Percentiles rank a stretch among this genome's conserved stretches.
phyloP scores from a whole-genome alignment of 768 basidiomycete species.

The Postia placenta region DNA sequence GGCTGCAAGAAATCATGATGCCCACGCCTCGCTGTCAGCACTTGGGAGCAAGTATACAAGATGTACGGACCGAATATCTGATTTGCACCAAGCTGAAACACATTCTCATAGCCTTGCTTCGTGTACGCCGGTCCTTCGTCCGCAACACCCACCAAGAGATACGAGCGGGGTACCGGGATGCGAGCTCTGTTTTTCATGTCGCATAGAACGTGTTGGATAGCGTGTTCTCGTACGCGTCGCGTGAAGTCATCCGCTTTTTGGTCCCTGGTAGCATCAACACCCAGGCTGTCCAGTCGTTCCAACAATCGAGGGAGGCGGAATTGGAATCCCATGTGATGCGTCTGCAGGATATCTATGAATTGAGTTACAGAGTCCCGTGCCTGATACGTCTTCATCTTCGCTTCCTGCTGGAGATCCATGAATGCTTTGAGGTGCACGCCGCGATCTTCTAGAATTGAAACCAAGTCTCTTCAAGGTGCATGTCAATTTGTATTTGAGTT shows the following conservation, averaged over 20 bases:
- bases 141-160: conserved; percentile 72
- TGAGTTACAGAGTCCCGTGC: conserved; percentile 50
- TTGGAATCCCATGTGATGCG: conserved; percentile 36
- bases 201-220: conserved; percentile 59
- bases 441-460: conserved; percentile 75
- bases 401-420: conserved; percentile 50
- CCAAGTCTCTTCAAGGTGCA: conserved; percentile 43
- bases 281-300: conserved; percentile 33
- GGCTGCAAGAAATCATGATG: conserved; percentile 27
- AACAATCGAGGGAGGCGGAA: conserved; percentile 51
- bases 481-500: not conserved
- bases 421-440: conserved; percentile 55
- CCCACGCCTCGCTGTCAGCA: not conserved
- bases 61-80: conserved; percentile 58
- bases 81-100: conserved; percentile 47
- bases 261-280: conserved; percentile 4
- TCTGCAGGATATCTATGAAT: conserved; percentile 42
- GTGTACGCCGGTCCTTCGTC: conserved; percentile 73
- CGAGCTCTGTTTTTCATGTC: conserved; percentile 73
- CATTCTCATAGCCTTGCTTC: conserved; percentile 40
- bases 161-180: conserved; percentile 63
- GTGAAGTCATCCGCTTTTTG: conserved; percentile 44
- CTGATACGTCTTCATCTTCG: conserved; percentile 49
- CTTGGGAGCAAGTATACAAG: not conserved
- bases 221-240: conserved; percentile 47